phyloP scores from a whole-genome alignment of 2,329 filamentous ascomycete genomes.

The Colletotrichum musae region DNA sequence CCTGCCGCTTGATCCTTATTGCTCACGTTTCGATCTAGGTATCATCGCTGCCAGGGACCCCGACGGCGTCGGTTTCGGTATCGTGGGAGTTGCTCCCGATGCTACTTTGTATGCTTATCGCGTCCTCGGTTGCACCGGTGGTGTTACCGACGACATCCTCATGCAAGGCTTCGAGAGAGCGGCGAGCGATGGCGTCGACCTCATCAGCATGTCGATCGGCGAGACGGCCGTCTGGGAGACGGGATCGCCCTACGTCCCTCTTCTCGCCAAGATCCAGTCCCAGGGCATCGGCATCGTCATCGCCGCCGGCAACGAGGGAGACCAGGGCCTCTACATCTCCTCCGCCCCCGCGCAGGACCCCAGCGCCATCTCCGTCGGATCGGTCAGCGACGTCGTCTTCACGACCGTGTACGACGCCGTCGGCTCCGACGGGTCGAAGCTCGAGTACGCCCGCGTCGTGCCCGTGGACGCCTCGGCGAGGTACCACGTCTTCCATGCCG shows the following conservation, averaged over 20 bases:
- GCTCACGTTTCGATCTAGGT: background rate
- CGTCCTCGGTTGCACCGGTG: constrained; percentile 19
- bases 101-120: constrained; percentile 47
- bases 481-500: constrained; percentile 30
- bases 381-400: constrained; percentile 29
- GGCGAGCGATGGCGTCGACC: constrained; percentile 28
- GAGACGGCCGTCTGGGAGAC: constrained; percentile 27
- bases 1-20: background rate
- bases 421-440: constrained; percentile 27
- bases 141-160: constrained; percentile 29
- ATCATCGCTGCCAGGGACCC: constrained; percentile 32
- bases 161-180: constrained; percentile 32
- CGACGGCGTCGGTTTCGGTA: constrained; percentile 24
- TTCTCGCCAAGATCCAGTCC: constrained; percentile 30
- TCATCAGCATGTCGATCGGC: constrained; percentile 36
- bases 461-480: constrained; percentile 8
- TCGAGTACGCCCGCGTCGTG: constrained; percentile 31
- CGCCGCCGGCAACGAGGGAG: constrained; percentile 29
- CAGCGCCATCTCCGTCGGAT: constrained; percentile 26
- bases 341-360: constrained; percentile 25
- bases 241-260: constrained; percentile 24
- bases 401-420: constrained; percentile 30
- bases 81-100: constrained; percentile 48
- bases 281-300: constrained; percentile 33
- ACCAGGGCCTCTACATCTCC: constrained; percentile 26